A percentile compares a stretch with the other conserved stretches of the same genome.
These are phyloP conservation scores for Thermomyces lanuginosus DNA, from an alignment of 2,329 filamentous ascomycete species.

Conservation along the genomic window DNA sequence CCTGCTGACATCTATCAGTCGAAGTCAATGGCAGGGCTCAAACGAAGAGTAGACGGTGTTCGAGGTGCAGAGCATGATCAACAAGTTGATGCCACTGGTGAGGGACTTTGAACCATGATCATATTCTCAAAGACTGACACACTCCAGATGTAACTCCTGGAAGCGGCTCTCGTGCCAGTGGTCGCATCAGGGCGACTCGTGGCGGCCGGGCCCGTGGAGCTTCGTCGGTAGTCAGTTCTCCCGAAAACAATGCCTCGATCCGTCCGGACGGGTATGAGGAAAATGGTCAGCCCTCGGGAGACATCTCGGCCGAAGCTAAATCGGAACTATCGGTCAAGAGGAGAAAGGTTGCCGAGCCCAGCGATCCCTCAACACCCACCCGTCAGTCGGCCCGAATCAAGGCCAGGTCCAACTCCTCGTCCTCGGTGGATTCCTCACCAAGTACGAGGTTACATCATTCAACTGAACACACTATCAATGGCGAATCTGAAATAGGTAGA, in stretches of 20 bases:
- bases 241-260: constrained; percentile 3
- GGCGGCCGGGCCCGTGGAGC: constrained; percentile 2
- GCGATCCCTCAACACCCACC: constrained; percentile 19
- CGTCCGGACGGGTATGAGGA: not conserved
- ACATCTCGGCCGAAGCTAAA: constrained; percentile 7
- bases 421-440: constrained; percentile 4
- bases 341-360: constrained; percentile 13
- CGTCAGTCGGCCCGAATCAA: constrained; percentile 21
- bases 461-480: constrained; percentile 1
- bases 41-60: too few relatives aligned
- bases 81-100: too few relatives aligned
- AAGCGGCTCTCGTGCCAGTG: not conserved
- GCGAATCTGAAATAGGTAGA: too few relatives aligned
- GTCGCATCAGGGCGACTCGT: constrained; percentile 1
- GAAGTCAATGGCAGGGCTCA: too few relatives aligned
- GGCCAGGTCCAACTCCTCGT: constrained; percentile 9
- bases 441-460: too few relatives aligned
- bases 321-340: constrained; percentile 19
- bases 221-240: constrained; percentile 1
- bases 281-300: not conserved
- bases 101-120: too few relatives aligned
- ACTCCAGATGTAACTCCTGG: too few relatives aligned
- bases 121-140: too few relatives aligned
- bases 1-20: too few relatives aligned
- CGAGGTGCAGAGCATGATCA: too few relatives aligned